Base-by-base conservation (phyloP, 2,329 filamentous ascomycete species). In the Elsinoe australis region DNA sequence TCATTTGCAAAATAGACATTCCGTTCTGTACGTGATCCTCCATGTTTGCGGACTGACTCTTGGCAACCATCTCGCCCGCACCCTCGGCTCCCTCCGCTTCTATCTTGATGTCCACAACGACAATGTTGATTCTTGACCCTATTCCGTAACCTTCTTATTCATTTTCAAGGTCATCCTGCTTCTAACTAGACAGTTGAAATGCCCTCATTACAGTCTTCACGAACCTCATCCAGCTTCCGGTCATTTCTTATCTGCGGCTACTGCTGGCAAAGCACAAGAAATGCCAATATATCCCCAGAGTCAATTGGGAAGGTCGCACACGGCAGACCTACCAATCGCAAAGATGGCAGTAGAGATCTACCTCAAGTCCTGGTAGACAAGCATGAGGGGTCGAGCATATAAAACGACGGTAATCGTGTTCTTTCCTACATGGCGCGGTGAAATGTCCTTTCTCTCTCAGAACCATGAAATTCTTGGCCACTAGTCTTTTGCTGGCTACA, bases 271-370 rank as follows among this genome's bases (percentile, higher is more conserved):
- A 24, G 21, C 24, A 32, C 39, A 44, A 44, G 39, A 44, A 44
- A 44, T 44, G 39, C 39, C 39, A 44, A 31, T 24, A 17, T 17
- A n/a, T 44, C 21, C 26, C 39, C 26, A 44, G 26, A 28, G 39
- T 44, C 39, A 24, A 44, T 32, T 44, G 39, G 39, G 39, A 44
- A 44, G 39, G 39, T 44, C 39, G 28, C 12, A 17, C 7, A 32
- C 28, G 26, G 39, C 28, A 44, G 39, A 44, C 39, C 39, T 44
- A 26, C 39, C 26, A 44, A 17, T 31, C 21, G 39, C 26, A 44
- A 26, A 12, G 15, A 6, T 18, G n/a, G 8, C 6, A 4, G 24
- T 26, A 44, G n/a, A 32, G 39, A 44, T 44, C 39, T 18, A 12
- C 24, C 24, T 26, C 24, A 17, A 15, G 14, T 26, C n/a, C 7